These are phyloP conservation scores for Lasiosphaeriaceae sp. DNA, from an alignment of 495 filamentous ascomycete species.

Conservation along the genomic window DNA sequence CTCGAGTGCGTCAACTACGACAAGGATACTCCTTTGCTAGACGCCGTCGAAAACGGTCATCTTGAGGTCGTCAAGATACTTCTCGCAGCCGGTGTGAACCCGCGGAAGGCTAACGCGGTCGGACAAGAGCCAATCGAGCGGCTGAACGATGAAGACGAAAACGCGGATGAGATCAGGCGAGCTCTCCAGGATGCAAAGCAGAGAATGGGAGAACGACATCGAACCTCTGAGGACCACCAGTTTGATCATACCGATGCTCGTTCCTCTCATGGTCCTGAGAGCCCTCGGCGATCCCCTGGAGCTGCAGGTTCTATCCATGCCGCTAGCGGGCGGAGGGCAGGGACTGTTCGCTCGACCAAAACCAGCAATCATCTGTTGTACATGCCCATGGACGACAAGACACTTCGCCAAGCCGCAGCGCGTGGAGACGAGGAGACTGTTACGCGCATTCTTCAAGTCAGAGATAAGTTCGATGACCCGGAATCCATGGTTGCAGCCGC, in stretches of 20 bases:
- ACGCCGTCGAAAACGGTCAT: conserved; percentile 93
- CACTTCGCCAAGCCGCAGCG: conserved; percentile 72
- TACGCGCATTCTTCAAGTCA: conserved; percentile 73
- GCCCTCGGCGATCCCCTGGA: conserved; percentile 61
- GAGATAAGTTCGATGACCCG: conserved; percentile 64
- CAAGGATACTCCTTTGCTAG: conserved; percentile 88
- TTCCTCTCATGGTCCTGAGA: conserved; percentile 66
- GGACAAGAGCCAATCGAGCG: conserved; percentile 85
- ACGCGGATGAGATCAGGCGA: conserved; percentile 54
- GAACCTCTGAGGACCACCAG: conserved; percentile 62
- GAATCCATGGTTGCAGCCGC: conserved; percentile 86
- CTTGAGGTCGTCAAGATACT: conserved; percentile 84
- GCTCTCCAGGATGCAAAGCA: conserved; percentile 52
- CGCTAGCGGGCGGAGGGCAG: conserved; percentile 35
- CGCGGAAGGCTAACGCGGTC: conserved; percentile 77
- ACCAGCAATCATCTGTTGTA: conserved; percentile 53
- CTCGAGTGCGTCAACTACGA: conserved; percentile 76
- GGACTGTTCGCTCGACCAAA: conserved; percentile 48
- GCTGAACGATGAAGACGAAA: conserved; percentile 64
- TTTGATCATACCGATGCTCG: conserved; percentile 51
- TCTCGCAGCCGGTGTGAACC: conserved; percentile 82
- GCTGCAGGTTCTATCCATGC: conserved; percentile 30
- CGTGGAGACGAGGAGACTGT: conserved; percentile 81
- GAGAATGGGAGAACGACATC: conserved; percentile 45
- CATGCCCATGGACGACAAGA: conserved; percentile 59